phyloP scores from a whole-genome alignment of 805 yeast species.

The Starmera quercuum region DNA sequence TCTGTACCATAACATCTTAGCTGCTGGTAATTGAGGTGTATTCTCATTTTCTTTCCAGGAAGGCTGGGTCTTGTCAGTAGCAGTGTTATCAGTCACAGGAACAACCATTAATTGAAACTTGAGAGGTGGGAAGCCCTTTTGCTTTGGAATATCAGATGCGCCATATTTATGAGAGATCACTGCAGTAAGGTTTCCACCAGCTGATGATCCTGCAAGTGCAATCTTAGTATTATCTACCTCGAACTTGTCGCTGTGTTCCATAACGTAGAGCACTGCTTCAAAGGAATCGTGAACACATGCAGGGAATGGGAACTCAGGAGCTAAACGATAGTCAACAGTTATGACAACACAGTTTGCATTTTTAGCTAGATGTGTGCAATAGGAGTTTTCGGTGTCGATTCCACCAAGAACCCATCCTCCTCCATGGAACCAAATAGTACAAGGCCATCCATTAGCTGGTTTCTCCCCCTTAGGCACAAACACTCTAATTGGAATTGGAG shows the following conservation, averaged over 20 bases:
- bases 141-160: conserved; percentile 12
- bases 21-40: conserved; percentile 37
- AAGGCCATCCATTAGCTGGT: conserved; percentile 31
- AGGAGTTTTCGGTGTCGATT: conserved; percentile 32
- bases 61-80: conserved; percentile 24
- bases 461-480: conserved; percentile 29
- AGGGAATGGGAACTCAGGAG: conserved; percentile 43
- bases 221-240: conserved; percentile 25
- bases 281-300: conserved; percentile 39
- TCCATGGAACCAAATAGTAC: conserved; percentile 34
- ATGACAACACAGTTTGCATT: conserved; percentile 30
- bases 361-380: conserved; percentile 33
- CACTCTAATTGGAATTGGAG: conserved; percentile 21
- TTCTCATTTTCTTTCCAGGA: conserved; percentile 33
- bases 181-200: conserved; percentile 29
- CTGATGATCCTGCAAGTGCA: conserved; percentile 39
- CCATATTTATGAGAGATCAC: conserved; percentile 22
- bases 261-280: conserved; percentile 26
- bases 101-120: conserved; percentile 34
- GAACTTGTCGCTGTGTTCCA: conserved; percentile 17
- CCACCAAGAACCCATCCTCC: conserved; percentile 39
- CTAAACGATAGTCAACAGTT: conserved; percentile 41
- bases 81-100: conserved; percentile 36
- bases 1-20: conserved; percentile 39
- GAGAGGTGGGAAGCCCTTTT: conserved; percentile 22